Evolutionary conservation across 345 rosid genomes (phyloP), one percentile per base, ranked within the genome.

Genomic region (Boechera stricta): DNA sequence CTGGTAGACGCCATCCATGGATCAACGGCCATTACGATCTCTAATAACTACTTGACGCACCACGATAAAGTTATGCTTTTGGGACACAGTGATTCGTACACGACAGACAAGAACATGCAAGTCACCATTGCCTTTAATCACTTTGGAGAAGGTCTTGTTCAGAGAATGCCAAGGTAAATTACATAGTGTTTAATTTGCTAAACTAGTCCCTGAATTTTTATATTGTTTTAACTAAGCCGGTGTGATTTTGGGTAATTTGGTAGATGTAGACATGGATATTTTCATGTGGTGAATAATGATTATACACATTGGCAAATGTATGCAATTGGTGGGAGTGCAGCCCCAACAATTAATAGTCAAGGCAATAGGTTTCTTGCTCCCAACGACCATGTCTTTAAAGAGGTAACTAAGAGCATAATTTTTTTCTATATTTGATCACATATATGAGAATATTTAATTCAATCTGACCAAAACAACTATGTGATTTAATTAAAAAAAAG

Each of bases 281-380:
- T 87, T 72, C 91, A 86, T 72, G 91, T 87, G 80, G 91, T 87
- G 83, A 87, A 87, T 65, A 87, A 87, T 69, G 91, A 87, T 58
- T 87, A 87, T 38, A 84, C 87, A 1, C 89, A 87, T 59, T 87
- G 91, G 91, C 72, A 79, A 61, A 87, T 87, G 88, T 88, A 88
- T 83, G 92, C 92, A 32, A 84, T 88, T 72, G 92, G 92, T 18
- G 92, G 92, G 9, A 88, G 92, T 85, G 89, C 90, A 36, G 62
- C 75, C 51, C 92, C 92, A 10, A 88, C 92, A 33, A 88, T 88
- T 18, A 88, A 88, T 36, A 88, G 92, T 49, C 92, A 88, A 68
- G 92, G 92, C 58, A 88, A 88, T 67, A 85, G 88, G 73, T 88
- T 83, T 79, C 79, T 85, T 66, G 92, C 92, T 67, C 90, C 90